Evolutionary conservation across 129 eudicot species (phyloP), one percentile per base, ranked within the genome.

Genomic region (Centrapalus pauciflorus): DNA sequence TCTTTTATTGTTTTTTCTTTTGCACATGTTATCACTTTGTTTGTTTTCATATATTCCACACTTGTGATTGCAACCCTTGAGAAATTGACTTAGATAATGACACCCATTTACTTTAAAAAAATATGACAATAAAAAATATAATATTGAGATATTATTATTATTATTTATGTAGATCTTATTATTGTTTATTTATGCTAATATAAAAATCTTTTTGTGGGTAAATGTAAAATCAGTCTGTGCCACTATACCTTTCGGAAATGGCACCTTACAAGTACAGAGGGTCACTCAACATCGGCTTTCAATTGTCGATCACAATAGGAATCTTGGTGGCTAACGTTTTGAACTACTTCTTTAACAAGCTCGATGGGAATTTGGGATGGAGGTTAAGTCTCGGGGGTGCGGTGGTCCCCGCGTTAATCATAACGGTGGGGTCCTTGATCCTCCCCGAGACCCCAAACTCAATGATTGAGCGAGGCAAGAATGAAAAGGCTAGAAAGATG

Each of bases 381-480:
- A 76, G 97, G 10, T 58, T 87, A 49, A 90, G 97, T 61, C 59
- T 90, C 23, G 97, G 97, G 35, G 97, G 97, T 5, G 97, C 97
- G 0, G 81, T 90, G 63, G 92, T 90, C 57, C 97, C 97, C 11
- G 97, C 95, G 24, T 62, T 87, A 4, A 87, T 90, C 64, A 90
- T 90, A 34, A 80, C 80, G 0, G 25, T 82, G 20, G 97, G 95
- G 11, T 80, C 97, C 0, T 20, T 85, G 0, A 34, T 87, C 78
- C 95, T 90, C 24, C 90, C 97, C 0, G 95, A 90, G 55, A 90
- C 97, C 11, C 95, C 97, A 0, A 90, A 90, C 92, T 90, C 97
- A 4, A 67, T 87, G 89, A 87, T 90, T 20, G 97, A 90, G 59
- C 87, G 89, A 3, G 93, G 93, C 16, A 43, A 85, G 28, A 46